Conservation (phyloP, 257 asterid genomes). For the Ehretia macrophylla region DNA sequence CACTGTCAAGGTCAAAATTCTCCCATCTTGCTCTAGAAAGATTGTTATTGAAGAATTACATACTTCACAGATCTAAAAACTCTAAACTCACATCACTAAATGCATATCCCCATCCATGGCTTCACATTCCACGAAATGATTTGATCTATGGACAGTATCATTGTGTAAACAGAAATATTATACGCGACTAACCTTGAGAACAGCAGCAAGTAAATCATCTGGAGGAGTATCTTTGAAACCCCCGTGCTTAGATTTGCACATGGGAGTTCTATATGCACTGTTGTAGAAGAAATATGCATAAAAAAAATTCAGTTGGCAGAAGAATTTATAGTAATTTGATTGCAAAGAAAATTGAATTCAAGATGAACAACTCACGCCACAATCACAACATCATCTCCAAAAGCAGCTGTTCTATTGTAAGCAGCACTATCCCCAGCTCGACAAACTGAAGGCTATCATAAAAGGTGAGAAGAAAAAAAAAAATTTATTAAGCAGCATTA, state of each 20-base stretch:
- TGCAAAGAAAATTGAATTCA: background rate
- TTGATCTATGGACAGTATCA: too few species aligned
- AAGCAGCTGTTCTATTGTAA: constrained; percentile 37
- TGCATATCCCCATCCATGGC: background rate
- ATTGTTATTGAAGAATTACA: too few species aligned
- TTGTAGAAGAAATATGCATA: constrained; percentile 5
- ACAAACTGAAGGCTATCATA: constrained; percentile 47
- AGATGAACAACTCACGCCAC: constrained; percentile 62
- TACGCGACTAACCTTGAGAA: constrained; percentile 56
- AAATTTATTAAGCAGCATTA: too few species aligned
- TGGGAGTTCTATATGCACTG: constrained; percentile 80
- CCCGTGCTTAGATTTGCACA: constrained; percentile 78
- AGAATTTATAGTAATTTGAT: background rate
- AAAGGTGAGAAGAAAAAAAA: background rate
- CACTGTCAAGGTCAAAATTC: too few species aligned
- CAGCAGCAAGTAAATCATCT: constrained; percentile 86
- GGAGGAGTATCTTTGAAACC: constrained; percentile 89
- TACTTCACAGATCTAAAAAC: too few species aligned
- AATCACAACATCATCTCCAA: constrained; percentile 80
- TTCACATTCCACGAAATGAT: background rate
- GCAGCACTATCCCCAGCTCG: constrained; percentile 42
- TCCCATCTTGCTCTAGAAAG: too few species aligned
- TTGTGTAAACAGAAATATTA: background rate
- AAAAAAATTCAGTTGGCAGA: background rate
- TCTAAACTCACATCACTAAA: background rate